Evolutionary conservation across 2,329 filamentous ascomycete species (phyloP), one percentile per base, ranked within the genome.

Genomic region (Epichloe bromicola): DNA sequence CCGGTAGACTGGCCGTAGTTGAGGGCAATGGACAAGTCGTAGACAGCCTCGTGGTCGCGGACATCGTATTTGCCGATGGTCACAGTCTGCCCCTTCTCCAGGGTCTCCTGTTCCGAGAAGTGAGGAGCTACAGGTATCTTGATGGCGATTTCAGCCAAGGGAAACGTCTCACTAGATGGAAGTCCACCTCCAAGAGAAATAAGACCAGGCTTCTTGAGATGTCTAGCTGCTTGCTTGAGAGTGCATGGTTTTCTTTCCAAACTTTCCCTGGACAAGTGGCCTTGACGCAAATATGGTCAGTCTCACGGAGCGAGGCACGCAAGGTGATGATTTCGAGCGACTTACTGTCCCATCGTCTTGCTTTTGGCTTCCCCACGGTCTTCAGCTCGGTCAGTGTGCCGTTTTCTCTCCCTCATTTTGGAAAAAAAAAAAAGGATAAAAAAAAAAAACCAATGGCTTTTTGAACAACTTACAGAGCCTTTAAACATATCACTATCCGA

Each of bases 1-100:
- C 93, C 93, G 17, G 82, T 82, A 8, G 89, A 83, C 69, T 95
- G 89, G 36, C 86, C 88, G 65, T 98, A 98, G 70, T 98, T 97
- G 65, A 96, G 82, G 1, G 86, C 86, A 55, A 94, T 88, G 44
- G 86, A 81, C 48, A 98, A 79, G 69, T 98, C 93, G 58, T 78
- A 79, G 8, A 60, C 63, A 43, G 65, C 66, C 19, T 63, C 60
- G 19, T 77, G 80, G 46, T 85, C 74, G 12, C 74, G 73, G 20
- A 85, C 80, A 69, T 96, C 91, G 66, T 95, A 83, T 71, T 96
- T 98, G 45, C 86, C 88, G 19, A 88, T 80, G 20, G 69, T 79
- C 37, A 90, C 61, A 4, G 75, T 70, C 23, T 76, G 70, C 11
- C 85, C 86, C 0, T 74, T 73, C 15, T 75, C 65, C n/a, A 71